Evolutionary conservation across 2,329 filamentous ascomycete species (phyloP).

Genomic region (Ceratocystis diversiconidia): DNA sequence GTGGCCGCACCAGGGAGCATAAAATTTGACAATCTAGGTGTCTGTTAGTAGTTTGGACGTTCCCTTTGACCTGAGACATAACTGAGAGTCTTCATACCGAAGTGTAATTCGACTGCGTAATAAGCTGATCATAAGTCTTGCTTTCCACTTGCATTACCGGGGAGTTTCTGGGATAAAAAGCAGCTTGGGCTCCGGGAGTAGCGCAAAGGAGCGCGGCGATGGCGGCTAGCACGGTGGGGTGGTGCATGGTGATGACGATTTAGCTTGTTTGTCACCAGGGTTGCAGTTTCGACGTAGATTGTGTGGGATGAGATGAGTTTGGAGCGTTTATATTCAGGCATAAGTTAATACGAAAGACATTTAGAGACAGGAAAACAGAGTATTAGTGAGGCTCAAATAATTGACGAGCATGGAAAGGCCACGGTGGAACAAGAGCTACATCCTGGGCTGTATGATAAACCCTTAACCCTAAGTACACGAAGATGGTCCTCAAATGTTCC

Average conservation of each 20-base stretch:
- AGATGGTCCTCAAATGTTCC: background rate
- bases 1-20: conserved; percentile 95
- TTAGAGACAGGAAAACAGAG: background rate
- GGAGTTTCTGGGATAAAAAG: conserved; percentile 74
- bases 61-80: too few relatives aligned
- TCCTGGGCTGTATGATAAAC: background rate
- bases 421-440: background rate
- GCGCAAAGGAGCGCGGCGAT: background rate
- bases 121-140: conserved; percentile 66
- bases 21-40: conserved; percentile 60
- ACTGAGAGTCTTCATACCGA: conserved; percentile 44
- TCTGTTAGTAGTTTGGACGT: conserved; percentile 6
- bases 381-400: background rate
- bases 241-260: background rate
- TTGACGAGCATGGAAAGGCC: background rate
- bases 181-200: conserved; percentile 30
- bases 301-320: background rate
- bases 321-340: background rate
- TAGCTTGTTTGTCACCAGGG: background rate
- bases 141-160: conserved; percentile 70
- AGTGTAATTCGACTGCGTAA: conserved; percentile 80
- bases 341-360: background rate
- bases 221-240: conserved; percentile 4
- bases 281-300: background rate
- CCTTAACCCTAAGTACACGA: background rate